Conservation (phyloP, 805 yeast species). For the Tetrapisispora phaffii region DNA sequence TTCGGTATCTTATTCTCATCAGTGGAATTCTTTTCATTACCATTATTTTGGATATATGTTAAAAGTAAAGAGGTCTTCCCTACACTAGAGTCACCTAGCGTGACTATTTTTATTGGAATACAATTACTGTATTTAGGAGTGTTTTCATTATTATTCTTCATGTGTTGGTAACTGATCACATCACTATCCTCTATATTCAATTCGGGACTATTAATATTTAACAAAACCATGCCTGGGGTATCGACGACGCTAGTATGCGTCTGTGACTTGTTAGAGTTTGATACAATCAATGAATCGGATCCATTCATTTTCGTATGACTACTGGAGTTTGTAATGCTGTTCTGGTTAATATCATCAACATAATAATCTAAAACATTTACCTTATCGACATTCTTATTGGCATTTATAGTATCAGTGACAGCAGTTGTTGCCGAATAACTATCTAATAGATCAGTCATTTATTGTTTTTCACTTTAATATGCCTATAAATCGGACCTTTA, state of each 20-base stretch:
- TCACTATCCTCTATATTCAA: background rate
- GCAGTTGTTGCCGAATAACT: background rate
- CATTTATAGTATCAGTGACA: background rate
- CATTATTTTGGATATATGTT: conserved; percentile 53
- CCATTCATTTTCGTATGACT: background rate
- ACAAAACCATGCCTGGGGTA: background rate
- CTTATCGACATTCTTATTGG: background rate
- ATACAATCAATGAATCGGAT: background rate
- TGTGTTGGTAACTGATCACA: background rate
- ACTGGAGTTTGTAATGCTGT: conserved; percentile 1
- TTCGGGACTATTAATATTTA: background rate
- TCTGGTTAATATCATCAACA: background rate
- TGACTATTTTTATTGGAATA: conserved; percentile 48
- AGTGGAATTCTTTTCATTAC: conserved; percentile 42
- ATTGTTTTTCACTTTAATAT: background rate
- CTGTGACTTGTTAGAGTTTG: background rate
- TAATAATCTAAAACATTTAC: background rate
- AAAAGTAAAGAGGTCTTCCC: conserved; percentile 75
- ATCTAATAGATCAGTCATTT: background rate
- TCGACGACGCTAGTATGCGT: background rate
- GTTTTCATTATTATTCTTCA: background rate
- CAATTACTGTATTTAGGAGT: background rate
- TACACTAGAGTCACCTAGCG: conserved; percentile 84
- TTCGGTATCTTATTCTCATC: conserved; percentile 75
- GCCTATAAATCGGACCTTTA: background rate